These are phyloP conservation scores for Protomyces arabidopsidicola DNA, from an alignment of 1,139 yeast genomes.

Conservation along the genomic window DNA sequence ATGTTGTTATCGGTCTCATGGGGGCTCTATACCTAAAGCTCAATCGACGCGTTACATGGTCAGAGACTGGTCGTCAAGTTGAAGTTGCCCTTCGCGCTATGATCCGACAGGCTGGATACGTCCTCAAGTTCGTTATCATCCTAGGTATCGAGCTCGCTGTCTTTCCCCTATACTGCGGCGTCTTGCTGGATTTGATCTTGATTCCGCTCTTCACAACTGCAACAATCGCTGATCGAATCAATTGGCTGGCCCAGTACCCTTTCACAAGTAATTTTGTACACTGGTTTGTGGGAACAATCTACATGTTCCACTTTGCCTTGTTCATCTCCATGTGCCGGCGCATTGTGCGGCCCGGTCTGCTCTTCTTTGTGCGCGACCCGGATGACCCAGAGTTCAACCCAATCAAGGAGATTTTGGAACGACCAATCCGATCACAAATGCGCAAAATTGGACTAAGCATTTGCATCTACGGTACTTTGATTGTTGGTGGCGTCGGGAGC, in stretches of 20 bases:
- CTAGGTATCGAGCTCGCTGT: slow-evolving; percentile 73
- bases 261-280: slow-evolving; percentile 41
- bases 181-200: slow-evolving; percentile 54
- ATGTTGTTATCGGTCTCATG: slow-evolving; percentile 26
- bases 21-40: slow-evolving; percentile 31
- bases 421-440: slow-evolving; percentile 66
- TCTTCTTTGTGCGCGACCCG: slow-evolving; percentile 87
- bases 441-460: slow-evolving; percentile 72
- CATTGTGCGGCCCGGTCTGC: slow-evolving; percentile 79
- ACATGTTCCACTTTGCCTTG: slow-evolving; percentile 82
- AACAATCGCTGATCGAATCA: slow-evolving; percentile 26
- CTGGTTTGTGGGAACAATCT: slow-evolving; percentile 76
- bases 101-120: slow-evolving; percentile 45
- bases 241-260: slow-evolving; percentile 35
- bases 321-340: slow-evolving; percentile 80
- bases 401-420: slow-evolving; percentile 80
- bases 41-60: slow-evolving; percentile 15
- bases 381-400: slow-evolving; percentile 88
- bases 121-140: slow-evolving; percentile 62
- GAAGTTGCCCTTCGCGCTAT: slow-evolving; percentile 32
- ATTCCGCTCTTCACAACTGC: slow-evolving; percentile 16
- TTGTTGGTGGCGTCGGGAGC: slow-evolving; percentile 69
- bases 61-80: slow-evolving; percentile 28
- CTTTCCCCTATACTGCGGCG: slow-evolving; percentile 85
- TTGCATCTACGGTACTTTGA: slow-evolving; percentile 67